Conservation (phyloP, 1,284 basidiomycete species). For the Mycosarcoma mackinlayi region DNA sequence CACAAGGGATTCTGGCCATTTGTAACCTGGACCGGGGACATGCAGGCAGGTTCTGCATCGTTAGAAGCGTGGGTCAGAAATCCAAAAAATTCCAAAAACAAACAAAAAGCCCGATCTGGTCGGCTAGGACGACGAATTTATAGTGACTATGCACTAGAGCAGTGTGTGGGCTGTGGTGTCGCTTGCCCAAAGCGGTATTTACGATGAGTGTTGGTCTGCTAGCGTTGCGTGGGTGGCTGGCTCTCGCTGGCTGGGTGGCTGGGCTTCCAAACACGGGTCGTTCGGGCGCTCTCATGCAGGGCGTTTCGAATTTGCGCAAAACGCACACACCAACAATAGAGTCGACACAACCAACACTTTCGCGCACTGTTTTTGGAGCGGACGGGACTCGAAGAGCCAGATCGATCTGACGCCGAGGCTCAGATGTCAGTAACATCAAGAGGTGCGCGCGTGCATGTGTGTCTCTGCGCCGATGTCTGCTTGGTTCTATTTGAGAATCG, state of each 20-base stretch:
- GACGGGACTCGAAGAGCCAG: too few relatives aligned
- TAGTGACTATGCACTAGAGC: not conserved
- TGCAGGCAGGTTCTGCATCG: not conserved
- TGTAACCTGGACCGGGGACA: constrained; percentile 4
- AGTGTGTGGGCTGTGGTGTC: too few relatives aligned
- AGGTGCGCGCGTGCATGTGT: too few relatives aligned
- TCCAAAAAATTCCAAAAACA: constrained; percentile 13
- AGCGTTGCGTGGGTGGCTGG: not conserved
- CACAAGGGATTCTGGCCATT: not conserved
- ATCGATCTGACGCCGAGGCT: not conserved
- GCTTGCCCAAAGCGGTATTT: too few relatives aligned
- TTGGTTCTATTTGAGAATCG: too few relatives aligned
- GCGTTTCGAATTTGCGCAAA: constrained; percentile 7
- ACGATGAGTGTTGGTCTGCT: not conserved
- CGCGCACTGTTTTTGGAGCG: not conserved
- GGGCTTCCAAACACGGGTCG: not conserved
- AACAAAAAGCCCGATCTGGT: not conserved
- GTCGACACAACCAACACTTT: not conserved
- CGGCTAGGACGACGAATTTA: not conserved
- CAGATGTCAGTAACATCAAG: too few relatives aligned
- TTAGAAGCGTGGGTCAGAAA: not conserved
- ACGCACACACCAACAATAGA: too few relatives aligned
- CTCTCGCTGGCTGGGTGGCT: not conserved
- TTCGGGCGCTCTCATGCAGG: constrained; percentile 12
- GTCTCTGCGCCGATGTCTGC: too few relatives aligned